Conservation (phyloP, 164 flowering plant species). For the Chimonanthus praecox region DNA sequence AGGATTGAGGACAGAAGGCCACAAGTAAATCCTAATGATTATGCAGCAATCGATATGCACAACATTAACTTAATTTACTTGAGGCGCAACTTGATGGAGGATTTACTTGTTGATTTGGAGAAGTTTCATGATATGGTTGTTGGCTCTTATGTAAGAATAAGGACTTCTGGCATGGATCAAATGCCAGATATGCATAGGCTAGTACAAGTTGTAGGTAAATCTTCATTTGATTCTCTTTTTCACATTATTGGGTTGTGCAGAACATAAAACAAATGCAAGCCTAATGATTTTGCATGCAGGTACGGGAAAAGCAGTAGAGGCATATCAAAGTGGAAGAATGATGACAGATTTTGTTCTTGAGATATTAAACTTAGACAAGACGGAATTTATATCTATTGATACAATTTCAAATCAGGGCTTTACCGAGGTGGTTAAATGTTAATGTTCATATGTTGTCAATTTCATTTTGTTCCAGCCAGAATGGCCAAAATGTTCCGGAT, state of each 20-base stretch:
- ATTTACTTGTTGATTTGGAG: slow-evolving; percentile 62
- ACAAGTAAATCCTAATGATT: slow-evolving; percentile 69
- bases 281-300: slow-evolving; percentile 40
- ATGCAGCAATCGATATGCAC: slow-evolving; percentile 90
- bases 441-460: no score
- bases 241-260: not conserved
- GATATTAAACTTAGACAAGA: slow-evolving; percentile 73
- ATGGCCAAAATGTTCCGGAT: no score
- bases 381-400: slow-evolving; percentile 69
- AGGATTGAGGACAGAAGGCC: slow-evolving; percentile 36
- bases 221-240: not conserved
- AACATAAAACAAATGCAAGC: not conserved
- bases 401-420: slow-evolving; percentile 90
- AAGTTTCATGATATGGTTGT: slow-evolving; percentile 66
- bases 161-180: slow-evolving; percentile 70
- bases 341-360: slow-evolving; percentile 61
- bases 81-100: slow-evolving; percentile 73
- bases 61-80: slow-evolving; percentile 81
- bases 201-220: slow-evolving; percentile 86
- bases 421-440: slow-evolving; percentile 63
- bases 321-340: slow-evolving; percentile 78
- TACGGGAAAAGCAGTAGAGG: slow-evolving; percentile 58
- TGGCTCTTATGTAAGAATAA: slow-evolving; percentile 81
- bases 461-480: no score
- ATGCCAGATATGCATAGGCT: slow-evolving; percentile 93